Evolutionary conservation across 2,329 filamentous ascomycete genomes (phyloP).

Genomic region (Waltergamsia citrina): DNA sequence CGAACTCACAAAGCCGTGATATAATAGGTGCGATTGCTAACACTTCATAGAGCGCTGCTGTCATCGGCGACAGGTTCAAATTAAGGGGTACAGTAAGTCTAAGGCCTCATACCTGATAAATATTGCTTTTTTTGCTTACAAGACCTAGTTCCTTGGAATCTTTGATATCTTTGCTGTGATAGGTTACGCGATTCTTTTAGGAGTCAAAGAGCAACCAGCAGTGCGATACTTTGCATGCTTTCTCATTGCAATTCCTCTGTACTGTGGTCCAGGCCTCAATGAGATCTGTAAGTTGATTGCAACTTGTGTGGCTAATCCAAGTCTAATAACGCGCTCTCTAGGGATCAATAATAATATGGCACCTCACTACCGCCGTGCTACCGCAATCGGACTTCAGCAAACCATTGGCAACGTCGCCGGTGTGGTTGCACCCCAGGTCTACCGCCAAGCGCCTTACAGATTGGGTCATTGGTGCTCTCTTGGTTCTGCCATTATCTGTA

Average conservation of each 20-base stretch:
- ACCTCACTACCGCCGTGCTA: constrained; percentile 33
- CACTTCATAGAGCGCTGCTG: neutral
- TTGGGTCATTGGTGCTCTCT: constrained; percentile 14
- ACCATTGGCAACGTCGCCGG: constrained; percentile 36
- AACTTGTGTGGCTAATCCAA: no score
- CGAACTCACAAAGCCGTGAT: neutral
- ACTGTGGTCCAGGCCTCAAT: constrained; percentile 36
- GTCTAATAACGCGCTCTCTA: neutral
- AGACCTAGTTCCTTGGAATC: neutral
- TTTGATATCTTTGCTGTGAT: constrained; percentile 22
- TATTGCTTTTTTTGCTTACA: neutral
- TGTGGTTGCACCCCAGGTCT: constrained; percentile 29
- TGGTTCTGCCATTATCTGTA: constrained; percentile 6
- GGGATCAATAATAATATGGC: constrained; percentile 34
- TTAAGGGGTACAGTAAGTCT: constrained; percentile 1
- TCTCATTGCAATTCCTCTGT: constrained; percentile 35
- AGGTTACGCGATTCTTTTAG: constrained; percentile 35
- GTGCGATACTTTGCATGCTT: constrained; percentile 41
- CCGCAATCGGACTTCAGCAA: constrained; percentile 34
- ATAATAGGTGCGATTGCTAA: neutral
- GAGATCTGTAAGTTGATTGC: constrained; percentile 19
- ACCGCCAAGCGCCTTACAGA: constrained; percentile 19
- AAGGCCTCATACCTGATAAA: neutral
- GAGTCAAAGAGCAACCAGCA: constrained; percentile 35
- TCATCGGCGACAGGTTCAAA: neutral